Evolutionary conservation across 2,329 filamentous ascomycete genomes (phyloP).

Genomic region (Fusarium graminum): DNA sequence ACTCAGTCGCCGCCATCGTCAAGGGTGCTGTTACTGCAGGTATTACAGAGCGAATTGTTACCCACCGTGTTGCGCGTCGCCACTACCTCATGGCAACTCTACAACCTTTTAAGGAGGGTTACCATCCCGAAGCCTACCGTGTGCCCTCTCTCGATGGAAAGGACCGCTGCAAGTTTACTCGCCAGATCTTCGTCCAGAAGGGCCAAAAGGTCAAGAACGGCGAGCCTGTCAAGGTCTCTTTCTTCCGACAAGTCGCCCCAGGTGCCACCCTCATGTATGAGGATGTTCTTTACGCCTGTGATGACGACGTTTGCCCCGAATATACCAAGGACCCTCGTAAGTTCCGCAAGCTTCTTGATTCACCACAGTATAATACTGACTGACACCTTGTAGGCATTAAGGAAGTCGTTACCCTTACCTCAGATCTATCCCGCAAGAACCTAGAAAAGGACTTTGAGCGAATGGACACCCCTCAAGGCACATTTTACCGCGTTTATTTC

Average conservation of each 20-base stretch:
- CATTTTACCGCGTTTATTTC: slow-evolving; percentile 88
- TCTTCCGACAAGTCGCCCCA: slow-evolving; percentile 97
- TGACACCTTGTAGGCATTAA: slow-evolving; percentile 81
- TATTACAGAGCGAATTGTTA: slow-evolving; percentile 96
- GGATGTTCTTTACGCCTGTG: slow-evolving; percentile 96
- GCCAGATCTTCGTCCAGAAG: slow-evolving; percentile 98
- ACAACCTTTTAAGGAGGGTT: slow-evolving; percentile 98
- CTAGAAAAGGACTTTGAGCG: slow-evolving; percentile 99
- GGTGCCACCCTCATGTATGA: slow-evolving; percentile 99
- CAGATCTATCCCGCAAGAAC: slow-evolving; percentile 96
- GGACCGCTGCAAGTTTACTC: slow-evolving; percentile 97
- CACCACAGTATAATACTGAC: slow-evolving; percentile 46
- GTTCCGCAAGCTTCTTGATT: slow-evolving; percentile 57
- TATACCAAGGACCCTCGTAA: slow-evolving; percentile 99
- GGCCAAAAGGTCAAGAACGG: slow-evolving; percentile 99
- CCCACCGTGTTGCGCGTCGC: slow-evolving; percentile 93
- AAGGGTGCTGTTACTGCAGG: slow-evolving; percentile 98
- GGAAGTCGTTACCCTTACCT: slow-evolving; percentile 97
- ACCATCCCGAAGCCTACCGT: slow-evolving; percentile 97
- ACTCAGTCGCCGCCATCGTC: slow-evolving; percentile 97
- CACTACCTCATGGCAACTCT: slow-evolving; percentile 99
- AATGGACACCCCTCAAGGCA: slow-evolving; percentile 98
- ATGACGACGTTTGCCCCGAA: slow-evolving; percentile 97
- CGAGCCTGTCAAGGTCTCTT: slow-evolving; percentile 98
- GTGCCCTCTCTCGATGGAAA: slow-evolving; percentile 97